phyloP scores from a whole-genome alignment of 768 basidiomycete species.

The Suillus sp. region DNA sequence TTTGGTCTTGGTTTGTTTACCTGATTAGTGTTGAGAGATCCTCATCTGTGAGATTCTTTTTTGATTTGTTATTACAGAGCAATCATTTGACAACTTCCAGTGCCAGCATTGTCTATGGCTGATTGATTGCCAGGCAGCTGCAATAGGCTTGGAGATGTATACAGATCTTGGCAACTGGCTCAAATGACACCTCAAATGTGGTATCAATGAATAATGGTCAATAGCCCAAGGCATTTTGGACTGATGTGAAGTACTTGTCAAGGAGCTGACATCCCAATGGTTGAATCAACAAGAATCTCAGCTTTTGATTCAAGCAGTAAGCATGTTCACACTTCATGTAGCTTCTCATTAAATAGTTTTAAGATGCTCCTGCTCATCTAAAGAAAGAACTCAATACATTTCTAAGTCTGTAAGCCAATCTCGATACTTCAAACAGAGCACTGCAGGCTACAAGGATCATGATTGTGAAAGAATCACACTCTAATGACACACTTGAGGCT shows the following conservation, averaged over 20 bases:
- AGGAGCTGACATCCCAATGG: conserved; percentile 12
- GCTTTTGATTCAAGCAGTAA: conserved; percentile 13
- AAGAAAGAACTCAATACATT: conserved; percentile 38
- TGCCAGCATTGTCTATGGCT: conserved; percentile 33
- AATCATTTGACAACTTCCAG: conserved; percentile 23
- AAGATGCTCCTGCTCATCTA: conserved; percentile 32
- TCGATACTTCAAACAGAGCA: conserved; percentile 27
- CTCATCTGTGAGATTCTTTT: conserved; percentile 31
- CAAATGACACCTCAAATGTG: conserved; percentile 21
- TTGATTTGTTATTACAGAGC: not conserved
- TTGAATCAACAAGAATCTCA: conserved; percentile 7
- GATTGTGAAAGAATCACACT: conserved; percentile 11
- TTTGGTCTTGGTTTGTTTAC: conserved; percentile 38
- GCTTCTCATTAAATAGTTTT: conserved; percentile 35
- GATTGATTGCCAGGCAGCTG: conserved; percentile 34
- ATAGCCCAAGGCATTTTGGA: not conserved
- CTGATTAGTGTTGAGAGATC: conserved; percentile 37
- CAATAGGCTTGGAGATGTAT: conserved; percentile 29
- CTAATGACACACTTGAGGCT: conserved; percentile 14
- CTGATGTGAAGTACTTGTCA: not conserved
- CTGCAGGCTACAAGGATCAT: conserved; percentile 17
- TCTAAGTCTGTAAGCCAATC: conserved; percentile 32
- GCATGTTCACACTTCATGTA: conserved; percentile 16
- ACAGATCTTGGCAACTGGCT: conserved; percentile 39
- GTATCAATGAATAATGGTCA: conserved; percentile 18